Conservation (phyloP, 805 yeast species). For the Spathaspora girioi region DNA sequence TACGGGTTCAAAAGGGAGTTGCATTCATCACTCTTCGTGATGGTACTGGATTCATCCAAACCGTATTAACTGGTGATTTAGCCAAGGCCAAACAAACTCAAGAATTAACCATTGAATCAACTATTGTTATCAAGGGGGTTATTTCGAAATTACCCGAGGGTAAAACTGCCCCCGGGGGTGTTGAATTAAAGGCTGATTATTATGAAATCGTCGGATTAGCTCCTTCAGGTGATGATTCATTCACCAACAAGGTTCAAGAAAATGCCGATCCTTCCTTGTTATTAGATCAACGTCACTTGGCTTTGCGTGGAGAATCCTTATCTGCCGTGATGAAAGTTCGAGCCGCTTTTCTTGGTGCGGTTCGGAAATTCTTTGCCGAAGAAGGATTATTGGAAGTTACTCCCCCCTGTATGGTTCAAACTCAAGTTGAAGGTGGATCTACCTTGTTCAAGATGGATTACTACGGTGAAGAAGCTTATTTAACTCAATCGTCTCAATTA, state of each 20-base stretch:
- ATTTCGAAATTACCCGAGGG: slow-evolving; percentile 89
- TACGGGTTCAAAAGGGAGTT: slow-evolving; percentile 88
- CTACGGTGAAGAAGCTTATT: slow-evolving; percentile 94
- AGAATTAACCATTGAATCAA: slow-evolving; percentile 84
- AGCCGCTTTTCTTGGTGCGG: slow-evolving; percentile 66
- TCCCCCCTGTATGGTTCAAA: slow-evolving; percentile 99
- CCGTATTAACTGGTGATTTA: slow-evolving; percentile 84
- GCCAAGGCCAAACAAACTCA: slow-evolving; percentile 86
- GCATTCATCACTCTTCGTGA: slow-evolving; percentile 91
- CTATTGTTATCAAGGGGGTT: slow-evolving; percentile 76
- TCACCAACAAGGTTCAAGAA: slow-evolving; percentile 92
- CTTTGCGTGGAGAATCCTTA: slow-evolving; percentile 94
- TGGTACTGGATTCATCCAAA: slow-evolving; percentile 88
- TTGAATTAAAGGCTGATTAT: slow-evolving; percentile 87
- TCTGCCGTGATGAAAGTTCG: slow-evolving; percentile 93
- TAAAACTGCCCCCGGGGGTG: slow-evolving; percentile 95
- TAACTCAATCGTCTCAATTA: slow-evolving; percentile 96
- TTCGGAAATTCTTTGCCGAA: slow-evolving; percentile 75
- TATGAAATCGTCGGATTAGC: slow-evolving; percentile 89
- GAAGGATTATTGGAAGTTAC: slow-evolving; percentile 85
- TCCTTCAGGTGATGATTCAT: slow-evolving; percentile 93
- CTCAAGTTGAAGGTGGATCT: slow-evolving; percentile 99
- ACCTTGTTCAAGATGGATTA: slow-evolving; percentile 90
- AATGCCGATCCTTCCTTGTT: slow-evolving; percentile 89
- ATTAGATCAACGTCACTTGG: slow-evolving; percentile 91